These are phyloP conservation scores for Didymella pomorum DNA, from an alignment of 2,329 filamentous ascomycete genomes.

Conservation along the genomic window DNA sequence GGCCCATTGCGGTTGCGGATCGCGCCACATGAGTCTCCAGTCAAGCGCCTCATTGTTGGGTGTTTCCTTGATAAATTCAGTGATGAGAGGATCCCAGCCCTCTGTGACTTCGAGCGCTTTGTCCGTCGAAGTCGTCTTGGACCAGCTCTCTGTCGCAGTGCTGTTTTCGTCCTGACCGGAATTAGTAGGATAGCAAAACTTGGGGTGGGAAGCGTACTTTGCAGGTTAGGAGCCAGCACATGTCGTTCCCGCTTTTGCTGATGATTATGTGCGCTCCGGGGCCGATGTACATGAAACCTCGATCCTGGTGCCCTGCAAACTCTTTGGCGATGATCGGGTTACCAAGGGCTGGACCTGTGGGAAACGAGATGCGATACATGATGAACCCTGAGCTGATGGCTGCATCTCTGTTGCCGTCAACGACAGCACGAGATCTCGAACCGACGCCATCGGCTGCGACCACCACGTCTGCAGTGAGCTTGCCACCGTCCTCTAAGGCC, in stretches of 20 bases:
- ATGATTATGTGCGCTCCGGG: neutral
- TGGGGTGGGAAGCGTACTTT: neutral
- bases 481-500: neutral
- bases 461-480: neutral
- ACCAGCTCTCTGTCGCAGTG: neutral
- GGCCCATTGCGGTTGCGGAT: neutral
- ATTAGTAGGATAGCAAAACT: neutral
- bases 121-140: neutral
- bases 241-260: neutral
- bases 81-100: neutral
- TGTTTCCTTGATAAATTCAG: neutral
- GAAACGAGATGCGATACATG: neutral
- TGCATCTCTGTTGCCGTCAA: neutral
- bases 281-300: neutral
- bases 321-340: neutral
- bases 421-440: neutral
- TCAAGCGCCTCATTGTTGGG: neutral
- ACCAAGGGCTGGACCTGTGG: neutral
- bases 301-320: neutral
- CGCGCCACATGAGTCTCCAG: neutral
- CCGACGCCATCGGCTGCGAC: neutral
- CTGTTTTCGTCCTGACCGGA: neutral
- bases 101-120: neutral
- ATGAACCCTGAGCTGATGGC: neutral
- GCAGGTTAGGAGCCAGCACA: neutral